These are phyloP conservation scores for Apostasia shenzhenica DNA, from an alignment of 106 monocot genomes.

Conservation along the genomic window DNA sequence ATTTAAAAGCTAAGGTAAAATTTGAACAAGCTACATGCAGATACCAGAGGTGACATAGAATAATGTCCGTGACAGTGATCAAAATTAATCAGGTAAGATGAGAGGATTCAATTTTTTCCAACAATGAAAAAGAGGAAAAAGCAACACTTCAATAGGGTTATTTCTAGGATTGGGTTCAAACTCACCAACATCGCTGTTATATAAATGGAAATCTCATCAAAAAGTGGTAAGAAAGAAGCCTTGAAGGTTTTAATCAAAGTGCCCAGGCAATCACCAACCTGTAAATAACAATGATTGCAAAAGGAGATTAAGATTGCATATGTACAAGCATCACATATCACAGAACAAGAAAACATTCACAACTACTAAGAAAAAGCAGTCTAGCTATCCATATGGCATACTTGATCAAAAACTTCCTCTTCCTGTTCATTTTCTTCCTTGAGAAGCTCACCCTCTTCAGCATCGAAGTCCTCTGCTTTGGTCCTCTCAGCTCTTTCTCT, in stretches of 20 bases:
- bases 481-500: conserved; percentile 78
- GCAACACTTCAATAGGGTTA: too few species aligned
- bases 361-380: neutral
- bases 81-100: too few species aligned
- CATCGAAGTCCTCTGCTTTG: conserved; percentile 90
- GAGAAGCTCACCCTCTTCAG: conserved; percentile 87
- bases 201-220: conserved; percentile 85
- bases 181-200: conserved; percentile 96
- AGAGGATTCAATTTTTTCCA: too few species aligned
- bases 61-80: too few species aligned
- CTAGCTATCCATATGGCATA: conserved; percentile 7
- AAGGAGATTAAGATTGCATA: neutral
- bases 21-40: too few species aligned
- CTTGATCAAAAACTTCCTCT: conserved; percentile 91
- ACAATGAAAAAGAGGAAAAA: too few species aligned
- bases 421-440: conserved; percentile 97
- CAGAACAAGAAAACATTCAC: neutral
- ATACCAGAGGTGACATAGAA: too few species aligned
- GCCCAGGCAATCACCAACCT: conserved; percentile 92
- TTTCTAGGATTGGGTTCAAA: neutral
- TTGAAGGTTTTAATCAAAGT: conserved; percentile 91
- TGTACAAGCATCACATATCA: neutral
- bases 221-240: conserved; percentile 83
- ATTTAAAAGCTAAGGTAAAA: too few species aligned
- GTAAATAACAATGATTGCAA: neutral